Evolutionary conservation across 768 basidiomycete genomes (phyloP).

Genomic region (Suillus sp.): DNA sequence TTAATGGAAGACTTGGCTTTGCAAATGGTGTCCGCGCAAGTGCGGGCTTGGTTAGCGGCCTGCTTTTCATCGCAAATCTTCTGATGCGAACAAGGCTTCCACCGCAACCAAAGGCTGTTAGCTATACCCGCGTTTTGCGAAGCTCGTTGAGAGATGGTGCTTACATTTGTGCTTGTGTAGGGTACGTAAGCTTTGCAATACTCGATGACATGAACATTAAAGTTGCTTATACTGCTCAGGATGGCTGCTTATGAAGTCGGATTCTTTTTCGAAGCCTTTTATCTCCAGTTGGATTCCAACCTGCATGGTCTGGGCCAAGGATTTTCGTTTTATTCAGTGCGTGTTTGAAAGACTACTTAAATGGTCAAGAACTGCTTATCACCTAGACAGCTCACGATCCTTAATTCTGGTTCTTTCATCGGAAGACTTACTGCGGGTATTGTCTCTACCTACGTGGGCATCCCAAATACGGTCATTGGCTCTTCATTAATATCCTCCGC

Average conservation of each 20-base stretch:
- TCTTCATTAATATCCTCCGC: conserved; percentile 36
- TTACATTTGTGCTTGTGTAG: conserved; percentile 26
- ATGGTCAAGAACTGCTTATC: conserved; percentile 5
- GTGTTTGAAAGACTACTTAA: conserved; percentile 15
- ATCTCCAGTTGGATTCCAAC: conserved; percentile 57
- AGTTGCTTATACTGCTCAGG: background rate
- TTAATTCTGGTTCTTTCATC: conserved; percentile 38
- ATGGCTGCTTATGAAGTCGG: conserved; percentile 35
- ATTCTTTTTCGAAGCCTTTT: conserved; percentile 55
- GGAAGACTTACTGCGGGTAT: conserved; percentile 41
- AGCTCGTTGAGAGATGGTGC: conserved; percentile 26
- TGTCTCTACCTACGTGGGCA: conserved; percentile 42
- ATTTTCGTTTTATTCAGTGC: conserved; percentile 59
- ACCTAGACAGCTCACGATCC: conserved; percentile 36
- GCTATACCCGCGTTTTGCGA: conserved; percentile 23
- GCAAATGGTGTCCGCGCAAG: conserved; percentile 47
- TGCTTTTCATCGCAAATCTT: conserved; percentile 37
- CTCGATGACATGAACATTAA: conserved; percentile 13
- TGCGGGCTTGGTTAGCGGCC: conserved; percentile 41
- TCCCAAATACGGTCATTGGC: conserved; percentile 44
- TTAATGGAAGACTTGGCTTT: conserved; percentile 34
- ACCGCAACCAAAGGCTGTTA: conserved; percentile 16
- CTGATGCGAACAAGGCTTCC: conserved; percentile 44
- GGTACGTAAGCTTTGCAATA: conserved; percentile 16
- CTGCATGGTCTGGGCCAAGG: conserved; percentile 44